Base-by-base conservation (phyloP, 352 stramenopile genomes). In the Phytophthora ramorum region DNA sequence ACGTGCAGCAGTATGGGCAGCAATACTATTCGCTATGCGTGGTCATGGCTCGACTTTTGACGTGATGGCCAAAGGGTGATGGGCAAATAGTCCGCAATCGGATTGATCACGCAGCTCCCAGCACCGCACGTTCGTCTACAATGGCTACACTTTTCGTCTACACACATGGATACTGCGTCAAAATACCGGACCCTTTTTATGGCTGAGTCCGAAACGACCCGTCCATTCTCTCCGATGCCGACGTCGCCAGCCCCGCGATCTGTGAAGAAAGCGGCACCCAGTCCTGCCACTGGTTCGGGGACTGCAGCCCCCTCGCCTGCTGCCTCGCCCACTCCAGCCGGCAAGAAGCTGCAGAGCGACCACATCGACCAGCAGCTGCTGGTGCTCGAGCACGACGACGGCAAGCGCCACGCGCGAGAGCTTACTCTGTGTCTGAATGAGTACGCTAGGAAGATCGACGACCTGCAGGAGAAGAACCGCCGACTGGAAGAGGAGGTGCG, bases 391-490 rank as follows among this genome's bases (percentile, higher is more conserved):
- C 81, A 81, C 16, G 85, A 93, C 32, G 83, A 92, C 35, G 84
- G 83, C 52, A 90, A 89, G 53, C 83, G 85, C 55, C 87, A 95
- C 52, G 72, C 81, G n/a, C 74, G 77, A 13, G 69, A 91, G 51
- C 62, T 93, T 12, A 87, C 81, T 7, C 67, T 78, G 22, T 91
- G 76, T 46, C 54, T 95, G 26, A 72, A 83, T 6, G 83, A 91
- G 28, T 91, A 93, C 55, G 75, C 75, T 22, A 92, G 91, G 67
- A 89, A 92, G 54, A 87, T 95, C 19, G 81, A 90, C 14, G 76
- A 87, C 6, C 55, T 95, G 20, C 80, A 93, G 32, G 80, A 83
- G 63, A 93, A 91, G 58, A 95, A 95, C 56, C 74, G 83, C 1
- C 79, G 80, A 9, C 72, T 95, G 6, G 85, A 92, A 59, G 73